phyloP scores from a whole-genome alignment of 2,329 filamentous ascomycete genomes.

The Colletotrichum sp. region DNA sequence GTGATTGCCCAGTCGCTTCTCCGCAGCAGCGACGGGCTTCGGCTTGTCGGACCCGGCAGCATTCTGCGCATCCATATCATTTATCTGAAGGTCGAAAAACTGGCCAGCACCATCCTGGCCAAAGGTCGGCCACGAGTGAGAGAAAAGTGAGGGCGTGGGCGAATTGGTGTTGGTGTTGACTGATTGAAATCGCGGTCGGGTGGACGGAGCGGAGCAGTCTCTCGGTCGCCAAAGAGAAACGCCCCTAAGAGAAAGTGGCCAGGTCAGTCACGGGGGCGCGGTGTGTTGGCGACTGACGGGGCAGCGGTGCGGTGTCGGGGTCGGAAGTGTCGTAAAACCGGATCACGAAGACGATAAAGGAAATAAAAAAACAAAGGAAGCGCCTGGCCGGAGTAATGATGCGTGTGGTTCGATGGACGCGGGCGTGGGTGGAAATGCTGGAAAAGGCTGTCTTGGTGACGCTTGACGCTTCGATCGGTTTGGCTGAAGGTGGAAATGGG shows the following conservation, averaged over 20 bases:
- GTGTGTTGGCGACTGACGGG: background rate
- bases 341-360: constrained; percentile 14
- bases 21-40: constrained; percentile 62
- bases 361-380: constrained; percentile 16
- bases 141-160: background rate
- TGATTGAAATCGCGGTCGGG: background rate
- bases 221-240: constrained; percentile 4
- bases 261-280: constrained; percentile 18
- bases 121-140: constrained; percentile 38
- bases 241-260: constrained; percentile 18
- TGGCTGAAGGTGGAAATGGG: constrained; percentile 20
- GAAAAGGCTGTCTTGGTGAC: constrained; percentile 17
- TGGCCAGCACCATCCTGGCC: constrained; percentile 66
- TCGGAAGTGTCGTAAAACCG: background rate
- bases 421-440: constrained; percentile 12
- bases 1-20: constrained; percentile 40
- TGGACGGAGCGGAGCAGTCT: background rate
- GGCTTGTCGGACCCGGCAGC: constrained; percentile 66
- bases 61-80: constrained; percentile 74
- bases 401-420: constrained; percentile 11
- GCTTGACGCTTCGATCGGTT: constrained; percentile 14
- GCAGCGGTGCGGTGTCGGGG: background rate
- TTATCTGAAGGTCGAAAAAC: constrained; percentile 56
- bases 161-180: constrained; percentile 2
- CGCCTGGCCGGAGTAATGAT: constrained; percentile 19